phyloP scores from a whole-genome alignment of 202 grass and related monocot species.

The Carex arenaria region DNA sequence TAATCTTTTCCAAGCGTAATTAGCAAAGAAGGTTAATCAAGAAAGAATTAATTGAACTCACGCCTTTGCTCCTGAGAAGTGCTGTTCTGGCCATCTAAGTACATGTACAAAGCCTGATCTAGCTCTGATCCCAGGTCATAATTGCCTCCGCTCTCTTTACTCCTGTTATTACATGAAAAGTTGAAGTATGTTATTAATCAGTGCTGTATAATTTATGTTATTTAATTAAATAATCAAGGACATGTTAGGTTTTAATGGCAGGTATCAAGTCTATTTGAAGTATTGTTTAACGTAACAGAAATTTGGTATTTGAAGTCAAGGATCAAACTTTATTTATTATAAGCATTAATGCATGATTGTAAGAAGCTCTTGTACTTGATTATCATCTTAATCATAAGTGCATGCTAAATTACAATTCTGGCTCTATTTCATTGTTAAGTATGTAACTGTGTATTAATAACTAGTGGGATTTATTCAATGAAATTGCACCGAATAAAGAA shows the following conservation, averaged over 20 bases:
- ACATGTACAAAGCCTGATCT: constrained; percentile 89
- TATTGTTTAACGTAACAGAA: constrained; percentile 52
- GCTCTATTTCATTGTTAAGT: constrained; percentile 17
- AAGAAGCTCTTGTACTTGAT: not conserved
- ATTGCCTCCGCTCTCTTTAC: constrained; percentile 59
- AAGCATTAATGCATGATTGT: constrained; percentile 35
- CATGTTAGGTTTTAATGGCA: constrained; percentile 24
- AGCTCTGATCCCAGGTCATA: constrained; percentile 82
- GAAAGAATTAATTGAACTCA: constrained; percentile 38
- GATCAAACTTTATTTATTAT: constrained; percentile 32
- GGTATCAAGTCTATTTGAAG: constrained; percentile 27
- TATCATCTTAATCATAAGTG: not conserved
- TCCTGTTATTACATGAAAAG: constrained; percentile 35
- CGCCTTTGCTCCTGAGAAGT: constrained; percentile 79
- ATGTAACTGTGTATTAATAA: constrained; percentile 15
- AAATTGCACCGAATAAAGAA: constrained; percentile 14
- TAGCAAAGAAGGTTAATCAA: not conserved
- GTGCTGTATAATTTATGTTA: not conserved
- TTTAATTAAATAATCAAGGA: constrained; percentile 6
- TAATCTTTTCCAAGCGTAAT: not conserved
- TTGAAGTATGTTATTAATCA: not conserved
- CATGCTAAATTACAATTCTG: constrained; percentile 23
- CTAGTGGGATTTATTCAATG: not conserved
- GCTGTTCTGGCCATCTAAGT: constrained; percentile 58
- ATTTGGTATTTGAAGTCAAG: constrained; percentile 26